Evolutionary conservation across 176 grass and related monocot species (phyloP).

Genomic region (Secale cereale): DNA sequence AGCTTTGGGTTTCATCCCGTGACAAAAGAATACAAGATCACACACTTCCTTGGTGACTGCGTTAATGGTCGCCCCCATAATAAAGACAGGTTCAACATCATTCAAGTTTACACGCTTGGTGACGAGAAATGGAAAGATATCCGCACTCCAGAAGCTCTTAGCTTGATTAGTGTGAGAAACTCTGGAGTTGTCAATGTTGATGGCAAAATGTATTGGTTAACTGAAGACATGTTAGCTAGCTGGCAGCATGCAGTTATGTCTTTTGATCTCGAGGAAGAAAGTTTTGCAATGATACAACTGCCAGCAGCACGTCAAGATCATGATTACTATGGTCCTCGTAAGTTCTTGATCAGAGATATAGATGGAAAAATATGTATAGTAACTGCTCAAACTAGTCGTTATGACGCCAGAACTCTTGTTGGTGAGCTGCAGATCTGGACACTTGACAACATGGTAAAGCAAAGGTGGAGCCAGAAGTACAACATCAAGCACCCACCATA

Average conservation of each 20-base stretch:
- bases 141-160: background rate
- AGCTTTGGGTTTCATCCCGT: constrained; percentile 37
- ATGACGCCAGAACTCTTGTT: background rate
- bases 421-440: background rate
- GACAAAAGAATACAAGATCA: constrained; percentile 36
- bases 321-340: background rate
- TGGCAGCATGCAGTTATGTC: constrained; percentile 1
- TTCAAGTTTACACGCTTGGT: constrained; percentile 34
- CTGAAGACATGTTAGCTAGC: constrained; percentile 8
- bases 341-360: constrained; percentile 13
- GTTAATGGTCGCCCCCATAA: background rate
- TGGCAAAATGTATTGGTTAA: constrained; percentile 35
- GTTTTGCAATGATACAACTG: background rate
- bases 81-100: constrained; percentile 10
- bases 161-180: background rate
- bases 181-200: constrained; percentile 31
- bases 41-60: constrained; percentile 34
- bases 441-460: background rate
- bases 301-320: background rate
- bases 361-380: background rate
- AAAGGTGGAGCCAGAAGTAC: background rate
- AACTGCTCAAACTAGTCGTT: background rate
- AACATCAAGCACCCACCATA: background rate
- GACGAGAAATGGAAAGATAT: constrained; percentile 23
- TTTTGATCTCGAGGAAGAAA: constrained; percentile 41